Evolutionary conservation across 148 eudicot genomes (phyloP), one percentile per base, ranked within the genome.

Genomic region (Chenopodium suecicum): DNA sequence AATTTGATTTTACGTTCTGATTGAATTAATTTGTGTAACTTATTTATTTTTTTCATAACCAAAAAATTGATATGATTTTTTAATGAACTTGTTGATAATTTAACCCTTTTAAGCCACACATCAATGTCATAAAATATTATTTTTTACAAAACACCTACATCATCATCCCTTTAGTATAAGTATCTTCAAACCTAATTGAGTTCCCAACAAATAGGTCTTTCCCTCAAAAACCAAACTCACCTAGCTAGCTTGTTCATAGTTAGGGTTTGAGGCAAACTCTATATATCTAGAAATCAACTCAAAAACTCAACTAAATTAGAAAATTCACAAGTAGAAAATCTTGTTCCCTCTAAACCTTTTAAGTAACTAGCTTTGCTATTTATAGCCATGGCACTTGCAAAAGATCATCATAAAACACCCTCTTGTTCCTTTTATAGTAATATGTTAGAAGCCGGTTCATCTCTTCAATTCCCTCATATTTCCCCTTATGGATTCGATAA

Each of bases 301-400:
- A 44, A 54, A 58, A 74, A 25, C 72, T 75, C 37, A 65, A 32
- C 50, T 50, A 81, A 66, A 41, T 44, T 74, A 60, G 74, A 66
- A 20, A 48, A 8, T 37, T 46, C 48, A 54, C 48, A 37, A 78
- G 3, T 25, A 72, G 32, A 32, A 58, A 44, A 70, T 70, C 34
- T 76, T 65, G 12, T 56, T 62, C 79, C 23, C 67, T 34, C 54
- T 34, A 41, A 41, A 41, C 4, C 50, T 9, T 73, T 11, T 48
- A n/a, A 41, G 44, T 41, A 41, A 41, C 44, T 74, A 74, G 22
- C 58, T 79, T 73, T 70, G 34, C 60, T 58, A 82, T 68, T 82
- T 2, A 56, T 19, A 41, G 44, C 7, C 44, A 93, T 91, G 97
- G 95, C 93, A 50, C 89, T 93, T 75, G 88, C 90, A 78, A 91